Base-by-base conservation (phyloP, 2,329 filamentous ascomycete genomes). In the Ophiocordyceps camponoti-floridani region DNA sequence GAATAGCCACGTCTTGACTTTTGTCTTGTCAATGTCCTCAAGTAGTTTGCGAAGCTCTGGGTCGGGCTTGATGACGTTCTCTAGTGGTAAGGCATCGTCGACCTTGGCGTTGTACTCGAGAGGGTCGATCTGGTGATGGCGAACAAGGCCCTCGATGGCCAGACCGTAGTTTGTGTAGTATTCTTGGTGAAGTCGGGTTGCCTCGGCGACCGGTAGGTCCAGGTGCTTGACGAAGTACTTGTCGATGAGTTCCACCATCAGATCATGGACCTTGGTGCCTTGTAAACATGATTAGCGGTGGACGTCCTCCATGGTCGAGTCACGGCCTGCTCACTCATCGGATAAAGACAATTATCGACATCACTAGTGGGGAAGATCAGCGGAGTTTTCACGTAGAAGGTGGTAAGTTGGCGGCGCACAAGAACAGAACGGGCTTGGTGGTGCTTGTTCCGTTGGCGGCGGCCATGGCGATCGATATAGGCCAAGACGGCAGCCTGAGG, bases 321-420 rank as follows among this genome's bases (percentile, higher is more conserved):
- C 40, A 43, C 33, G 38, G 43, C 44, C 40, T 4, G 59, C 73
- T 62, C 57, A 87, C 84, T 88, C 63, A 82, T 87, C 0, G 88
- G 79, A 57, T 95, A 96, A 46, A 96, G 75, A 64, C 93, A 98
- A 58, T 98, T 98, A 70, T 98, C 91, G 57, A 98, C 96, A 59
- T 98, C 91, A 58, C 95, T 96, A 62, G 76, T 16, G 14, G 42
- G 13, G 42, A 7, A n/a, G 13, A 41, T 42, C 10, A 40, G 30
- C 13, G 11, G 3, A 1, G n/a, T 13, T 13, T 8, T 14, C 38
- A 26, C 10, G 31, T 18, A 3, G 23, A 35, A 12, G 23, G 14
- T 12, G 28, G 7, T 23, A 19, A 26, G 31, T 11, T 27, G 5
- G 14, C 4, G 38, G 49, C 61, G 40, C 49, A 68, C 65, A 68